phyloP scores from a whole-genome alignment of 2,329 filamentous ascomycete species.

The Graphium sp. region DNA sequence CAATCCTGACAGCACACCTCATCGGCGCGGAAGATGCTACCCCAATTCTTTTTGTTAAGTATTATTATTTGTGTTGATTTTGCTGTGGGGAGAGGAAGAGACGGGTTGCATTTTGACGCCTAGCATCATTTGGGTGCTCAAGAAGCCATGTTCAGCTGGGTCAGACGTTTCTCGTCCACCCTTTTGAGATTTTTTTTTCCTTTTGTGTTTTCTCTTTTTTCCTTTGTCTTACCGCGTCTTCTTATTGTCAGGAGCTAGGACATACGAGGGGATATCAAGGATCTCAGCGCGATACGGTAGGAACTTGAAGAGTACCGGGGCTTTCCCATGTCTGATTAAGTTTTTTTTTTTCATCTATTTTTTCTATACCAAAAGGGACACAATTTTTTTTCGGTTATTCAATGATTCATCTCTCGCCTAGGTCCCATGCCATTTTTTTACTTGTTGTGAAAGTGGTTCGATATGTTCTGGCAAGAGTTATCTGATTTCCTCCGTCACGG shows the following conservation, averaged over 20 bases:
- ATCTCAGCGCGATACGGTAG: background rate
- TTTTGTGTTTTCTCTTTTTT: conserved; percentile 1
- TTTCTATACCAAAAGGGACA: conserved; percentile 2
- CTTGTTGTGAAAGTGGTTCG: too few relatives aligned
- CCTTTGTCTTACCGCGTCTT: background rate
- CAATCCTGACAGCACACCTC: background rate
- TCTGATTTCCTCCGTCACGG: too few relatives aligned
- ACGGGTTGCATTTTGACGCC: too few relatives aligned
- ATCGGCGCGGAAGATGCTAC: background rate
- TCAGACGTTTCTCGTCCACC: conserved; percentile 1
- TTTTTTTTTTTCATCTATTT: conserved; percentile 2
- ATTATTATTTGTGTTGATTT: background rate
- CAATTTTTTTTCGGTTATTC: conserved; percentile 1
- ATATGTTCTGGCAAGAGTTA: too few relatives aligned
- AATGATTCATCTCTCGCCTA: too few relatives aligned
- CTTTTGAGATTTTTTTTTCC: background rate
- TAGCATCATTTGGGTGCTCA: too few relatives aligned
- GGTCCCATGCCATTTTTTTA: too few relatives aligned
- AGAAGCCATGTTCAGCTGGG: too few relatives aligned
- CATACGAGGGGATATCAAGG: background rate
- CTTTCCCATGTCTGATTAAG: background rate
- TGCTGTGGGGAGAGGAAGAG: background rate
- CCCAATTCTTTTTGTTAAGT: background rate
- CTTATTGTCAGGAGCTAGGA: background rate
- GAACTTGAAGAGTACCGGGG: background rate